Percentiles rank a stretch among this genome's conserved stretches.
These are phyloP conservation scores for Thalia dealbata DNA, from an alignment of 176 grass and related monocot species.

Conservation along the genomic window DNA sequence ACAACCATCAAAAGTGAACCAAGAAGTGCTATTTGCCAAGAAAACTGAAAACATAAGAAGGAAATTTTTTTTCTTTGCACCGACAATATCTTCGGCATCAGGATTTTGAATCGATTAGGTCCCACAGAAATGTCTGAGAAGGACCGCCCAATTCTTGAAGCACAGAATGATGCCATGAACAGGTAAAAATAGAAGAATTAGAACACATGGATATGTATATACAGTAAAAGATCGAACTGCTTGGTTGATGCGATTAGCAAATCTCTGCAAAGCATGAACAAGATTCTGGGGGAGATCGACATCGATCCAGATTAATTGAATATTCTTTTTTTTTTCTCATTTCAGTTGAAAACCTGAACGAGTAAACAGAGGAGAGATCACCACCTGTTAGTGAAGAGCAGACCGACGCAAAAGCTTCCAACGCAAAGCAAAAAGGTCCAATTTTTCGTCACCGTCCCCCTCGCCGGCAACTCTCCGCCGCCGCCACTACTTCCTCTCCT, in stretches of 20 bases:
- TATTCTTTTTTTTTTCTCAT: too few relatives aligned
- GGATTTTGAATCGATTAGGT: neutral
- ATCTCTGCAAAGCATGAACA: neutral
- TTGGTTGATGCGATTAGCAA: too few relatives aligned
- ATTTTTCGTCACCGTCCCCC: conserved; percentile 8
- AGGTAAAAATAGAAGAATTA: neutral
- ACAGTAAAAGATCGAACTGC: too few relatives aligned
- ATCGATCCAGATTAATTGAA: too few relatives aligned
- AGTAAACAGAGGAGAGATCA: neutral
- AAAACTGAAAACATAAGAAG: neutral
- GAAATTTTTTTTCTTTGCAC: neutral
- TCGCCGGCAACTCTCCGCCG: conserved; percentile 3
- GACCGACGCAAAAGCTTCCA: conserved; percentile 19
- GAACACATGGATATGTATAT: too few relatives aligned
- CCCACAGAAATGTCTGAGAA: neutral
- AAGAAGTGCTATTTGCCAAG: neutral
- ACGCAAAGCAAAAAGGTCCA: conserved; percentile 18
- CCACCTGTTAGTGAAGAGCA: conserved; percentile 23
- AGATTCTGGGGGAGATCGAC: too few relatives aligned
- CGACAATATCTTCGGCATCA: neutral
- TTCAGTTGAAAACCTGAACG: neutral
- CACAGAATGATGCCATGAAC: neutral
- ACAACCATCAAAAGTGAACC: too few relatives aligned
- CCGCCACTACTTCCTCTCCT: conserved; percentile 2
- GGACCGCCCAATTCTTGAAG: neutral